Percentiles rank a stretch among this genome's conserved stretches.
Evolutionary conservation across 805 yeast species (phyloP).

Genomic region (Helenozyma rhizophorensis): DNA sequence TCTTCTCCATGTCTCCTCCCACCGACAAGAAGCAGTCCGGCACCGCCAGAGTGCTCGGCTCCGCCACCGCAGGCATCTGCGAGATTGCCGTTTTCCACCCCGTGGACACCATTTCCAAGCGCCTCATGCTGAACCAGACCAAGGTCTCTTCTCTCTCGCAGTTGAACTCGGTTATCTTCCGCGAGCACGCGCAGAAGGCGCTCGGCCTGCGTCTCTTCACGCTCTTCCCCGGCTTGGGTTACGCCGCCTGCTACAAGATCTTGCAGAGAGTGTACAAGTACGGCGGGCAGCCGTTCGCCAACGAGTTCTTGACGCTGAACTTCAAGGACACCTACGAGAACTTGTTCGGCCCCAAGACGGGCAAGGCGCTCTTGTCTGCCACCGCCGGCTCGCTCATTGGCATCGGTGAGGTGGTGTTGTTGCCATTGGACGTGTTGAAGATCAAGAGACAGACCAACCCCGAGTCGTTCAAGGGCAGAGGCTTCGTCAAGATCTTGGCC

Average conservation of each 20-base stretch:
- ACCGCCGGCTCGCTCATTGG: conserved; percentile 97
- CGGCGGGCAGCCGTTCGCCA: conserved; percentile 99
- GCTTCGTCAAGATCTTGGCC: conserved; percentile 74
- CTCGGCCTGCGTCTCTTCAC: conserved; percentile 70
- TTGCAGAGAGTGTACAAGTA: conserved; percentile 97
- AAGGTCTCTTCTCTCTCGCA: conserved; percentile 59
- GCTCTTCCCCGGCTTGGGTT: conserved; percentile 95
- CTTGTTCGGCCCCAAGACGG: conserved; percentile 86
- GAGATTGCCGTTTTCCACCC: conserved; percentile 98
- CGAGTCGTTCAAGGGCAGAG: conserved; percentile 98
- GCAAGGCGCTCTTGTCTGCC: conserved; percentile 95
- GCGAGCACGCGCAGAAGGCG: conserved; percentile 70
- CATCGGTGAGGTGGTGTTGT: conserved; percentile 92
- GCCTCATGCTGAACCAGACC: conserved; percentile 82
- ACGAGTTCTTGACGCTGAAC: conserved; percentile 80
- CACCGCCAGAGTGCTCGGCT: conserved; percentile 85
- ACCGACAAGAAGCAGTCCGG: conserved; percentile 84
- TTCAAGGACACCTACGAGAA: conserved; percentile 67
- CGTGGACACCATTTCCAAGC: conserved; percentile 94
- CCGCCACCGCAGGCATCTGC: conserved; percentile 97
- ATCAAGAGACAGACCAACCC: conserved; percentile 99
- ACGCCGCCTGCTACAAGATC: conserved; percentile 95
- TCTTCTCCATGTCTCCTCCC: conserved; percentile 15
- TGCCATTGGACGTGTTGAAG: conserved; percentile 94
- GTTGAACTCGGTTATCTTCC: conserved; percentile 83